Evolutionary conservation across 257 asterid species (phyloP).

Genomic region (Handroanthus guayacan): DNA sequence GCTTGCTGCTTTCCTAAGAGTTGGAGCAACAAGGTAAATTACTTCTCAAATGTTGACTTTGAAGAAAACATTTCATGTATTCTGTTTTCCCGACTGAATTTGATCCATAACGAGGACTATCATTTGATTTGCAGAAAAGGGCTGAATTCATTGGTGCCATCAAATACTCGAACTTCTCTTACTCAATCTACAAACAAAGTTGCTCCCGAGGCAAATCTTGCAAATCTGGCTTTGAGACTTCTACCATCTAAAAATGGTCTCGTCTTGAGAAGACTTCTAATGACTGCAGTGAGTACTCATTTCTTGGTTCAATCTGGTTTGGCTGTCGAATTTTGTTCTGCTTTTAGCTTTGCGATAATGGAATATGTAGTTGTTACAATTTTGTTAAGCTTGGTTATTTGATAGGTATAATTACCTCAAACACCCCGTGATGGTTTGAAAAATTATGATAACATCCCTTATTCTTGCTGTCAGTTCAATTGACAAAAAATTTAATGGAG

Average conservation of each 20-base stretch:
- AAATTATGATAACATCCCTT: no score
- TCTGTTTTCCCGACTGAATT: background rate
- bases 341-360: background rate
- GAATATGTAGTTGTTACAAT: background rate
- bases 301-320: conserved; percentile 32
- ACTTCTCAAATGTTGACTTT: conserved; percentile 4
- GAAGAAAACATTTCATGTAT: conserved; percentile 11
- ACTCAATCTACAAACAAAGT: conserved; percentile 51
- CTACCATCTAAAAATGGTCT: conserved; percentile 82
- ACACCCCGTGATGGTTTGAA: no score
- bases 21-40: conserved; percentile 78
- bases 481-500: no score
- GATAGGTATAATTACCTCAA: no score
- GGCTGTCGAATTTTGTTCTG: background rate
- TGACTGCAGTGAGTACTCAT: conserved; percentile 78
- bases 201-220: conserved; percentile 63
- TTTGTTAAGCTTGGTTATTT: background rate
- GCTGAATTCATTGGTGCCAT: conserved; percentile 52
- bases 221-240: conserved; percentile 71
- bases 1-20: conserved; percentile 76
- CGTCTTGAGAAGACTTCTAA: conserved; percentile 83
- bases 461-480: no score
- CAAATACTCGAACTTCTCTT: conserved; percentile 51
- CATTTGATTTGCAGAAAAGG: conserved; percentile 63
- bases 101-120: conserved; percentile 24